phyloP scores from a whole-genome alignment of 306 rosid species.

The Gleditsia sinensis region DNA sequence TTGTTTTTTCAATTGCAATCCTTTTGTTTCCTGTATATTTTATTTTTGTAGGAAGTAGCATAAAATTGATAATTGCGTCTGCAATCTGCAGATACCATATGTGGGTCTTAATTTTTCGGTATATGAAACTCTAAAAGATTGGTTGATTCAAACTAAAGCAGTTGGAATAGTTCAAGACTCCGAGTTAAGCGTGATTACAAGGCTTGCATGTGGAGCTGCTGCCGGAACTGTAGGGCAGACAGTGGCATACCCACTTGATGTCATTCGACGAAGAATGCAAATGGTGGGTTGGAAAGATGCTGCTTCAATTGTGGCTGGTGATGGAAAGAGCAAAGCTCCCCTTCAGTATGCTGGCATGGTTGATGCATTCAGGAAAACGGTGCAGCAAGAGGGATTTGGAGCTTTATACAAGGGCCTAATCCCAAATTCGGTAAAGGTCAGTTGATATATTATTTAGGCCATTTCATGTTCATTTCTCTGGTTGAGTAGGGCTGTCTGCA shows the following conservation, averaged over 20 bases:
- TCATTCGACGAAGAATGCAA: constrained; percentile 59
- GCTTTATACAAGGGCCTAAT: constrained; percentile 59
- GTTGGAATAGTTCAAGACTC: constrained; percentile 37
- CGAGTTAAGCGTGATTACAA: constrained; percentile 50
- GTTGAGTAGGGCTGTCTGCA: not conserved
- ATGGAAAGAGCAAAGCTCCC: constrained; percentile 39
- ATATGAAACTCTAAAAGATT: constrained; percentile 55
- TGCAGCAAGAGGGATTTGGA: constrained; percentile 51
- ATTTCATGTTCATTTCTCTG: constrained; percentile 19
- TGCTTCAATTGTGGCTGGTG: constrained; percentile 43
- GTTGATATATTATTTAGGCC: constrained; percentile 15
- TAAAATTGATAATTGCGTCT: not conserved
- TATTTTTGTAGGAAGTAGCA: not conserved
- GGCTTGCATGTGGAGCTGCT: constrained; percentile 58
- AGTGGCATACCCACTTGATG: constrained; percentile 59
- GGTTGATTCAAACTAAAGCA: constrained; percentile 45
- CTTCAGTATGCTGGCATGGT: constrained; percentile 52
- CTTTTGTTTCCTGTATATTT: not conserved
- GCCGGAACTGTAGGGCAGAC: constrained; percentile 66
- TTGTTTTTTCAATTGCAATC: not conserved
- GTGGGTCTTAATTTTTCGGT: constrained; percentile 59
- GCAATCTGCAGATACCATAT: constrained; percentile 44
- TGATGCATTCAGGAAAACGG: constrained; percentile 56
- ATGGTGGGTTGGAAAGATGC: constrained; percentile 60
- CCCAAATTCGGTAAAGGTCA: constrained; percentile 71